Base-by-base conservation (phyloP, 1,284 basidiomycete genomes). In the Pascua guehoae region DNA sequence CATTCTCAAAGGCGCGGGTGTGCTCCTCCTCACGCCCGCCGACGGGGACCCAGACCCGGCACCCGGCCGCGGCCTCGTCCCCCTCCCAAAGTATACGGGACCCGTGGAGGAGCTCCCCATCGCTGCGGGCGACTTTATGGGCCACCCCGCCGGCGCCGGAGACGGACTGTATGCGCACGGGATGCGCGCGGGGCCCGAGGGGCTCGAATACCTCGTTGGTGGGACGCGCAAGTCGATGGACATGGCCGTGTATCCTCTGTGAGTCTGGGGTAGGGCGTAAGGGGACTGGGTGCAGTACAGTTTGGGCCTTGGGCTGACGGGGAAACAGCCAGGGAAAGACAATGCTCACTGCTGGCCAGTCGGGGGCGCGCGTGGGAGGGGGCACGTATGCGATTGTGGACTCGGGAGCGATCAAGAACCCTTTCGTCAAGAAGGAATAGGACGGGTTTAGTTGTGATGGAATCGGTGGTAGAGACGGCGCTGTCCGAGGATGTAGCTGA, bases 191-290 rank as follows among this genome's bases (percentile, higher is more conserved):
- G 62, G 62, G 15, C 17, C 46, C 5, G 58, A 63, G 5, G 67
- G 67, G 8, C 32, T 64, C 15, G 63, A 63, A 39, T 69, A 66
- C 42, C 56, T 69, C 10, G 51, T 63, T 24, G 67, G 67, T 10
- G 64, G 66, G 12, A 65, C 57, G 38, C 56, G 58, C 17, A 41
- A 44, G n/a, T 48, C 39, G 15, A 39, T 62, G 4, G 63, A 67
- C 42, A 41, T 69, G n/a, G 66, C 66, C 49, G 44, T 44, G 42
- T 69, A 69, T 54, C 67, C 67, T 8, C 17, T 63, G 67, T 67
- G 47, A 56, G 67, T 65, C 24, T 5, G 16, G 42, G 37, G 37
- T 37, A 37, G 2, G 37, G 5, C 12, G 14, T 32, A 4, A 7
- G 24, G 24, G 24, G 24, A 32, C 4, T n/a, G n/a, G n/a, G n/a